These are phyloP conservation scores for Cephaloascus fragrans DNA, from an alignment of 805 yeast species.

Conservation along the genomic window DNA sequence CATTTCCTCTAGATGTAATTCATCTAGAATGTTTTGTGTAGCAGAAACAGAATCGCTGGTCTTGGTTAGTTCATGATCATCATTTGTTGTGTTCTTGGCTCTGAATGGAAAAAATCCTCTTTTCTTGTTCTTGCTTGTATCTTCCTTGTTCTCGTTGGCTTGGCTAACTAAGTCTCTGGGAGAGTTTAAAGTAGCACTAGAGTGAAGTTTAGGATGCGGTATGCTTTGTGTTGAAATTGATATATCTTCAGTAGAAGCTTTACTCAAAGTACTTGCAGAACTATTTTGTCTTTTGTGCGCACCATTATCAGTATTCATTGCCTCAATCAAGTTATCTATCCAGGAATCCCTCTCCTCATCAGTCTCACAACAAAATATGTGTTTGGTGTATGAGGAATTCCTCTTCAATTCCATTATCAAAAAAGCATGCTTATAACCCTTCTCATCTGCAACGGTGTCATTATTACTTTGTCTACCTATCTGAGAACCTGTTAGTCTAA, in stretches of 20 bases:
- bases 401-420: conserved; percentile 39
- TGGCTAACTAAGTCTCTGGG: background rate
- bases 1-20: background rate
- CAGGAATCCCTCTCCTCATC: conserved; percentile 68
- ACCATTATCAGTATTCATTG: background rate
- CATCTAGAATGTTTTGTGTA: conserved; percentile 1
- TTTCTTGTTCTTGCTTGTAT: conserved; percentile 30
- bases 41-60: conserved; percentile 1
- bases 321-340: conserved; percentile 36
- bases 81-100: conserved; percentile 11
- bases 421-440: conserved; percentile 53
- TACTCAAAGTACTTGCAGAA: background rate
- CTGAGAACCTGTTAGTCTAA: conserved; percentile 39
- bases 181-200: background rate
- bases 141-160: background rate
- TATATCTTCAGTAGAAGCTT: background rate
- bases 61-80: background rate
- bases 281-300: background rate
- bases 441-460: conserved; percentile 30
- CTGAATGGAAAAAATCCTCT: conserved; percentile 54
- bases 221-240: background rate
- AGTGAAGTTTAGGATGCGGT: background rate
- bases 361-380: conserved; percentile 70
- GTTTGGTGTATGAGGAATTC: conserved; percentile 28
- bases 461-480: conserved; percentile 39